A percentile compares a stretch with the other conserved stretches of the same genome.
These are phyloP conservation scores for Angomonas deanei DNA, from an alignment of 208 protist genomes.

Conservation along the genomic window DNA sequence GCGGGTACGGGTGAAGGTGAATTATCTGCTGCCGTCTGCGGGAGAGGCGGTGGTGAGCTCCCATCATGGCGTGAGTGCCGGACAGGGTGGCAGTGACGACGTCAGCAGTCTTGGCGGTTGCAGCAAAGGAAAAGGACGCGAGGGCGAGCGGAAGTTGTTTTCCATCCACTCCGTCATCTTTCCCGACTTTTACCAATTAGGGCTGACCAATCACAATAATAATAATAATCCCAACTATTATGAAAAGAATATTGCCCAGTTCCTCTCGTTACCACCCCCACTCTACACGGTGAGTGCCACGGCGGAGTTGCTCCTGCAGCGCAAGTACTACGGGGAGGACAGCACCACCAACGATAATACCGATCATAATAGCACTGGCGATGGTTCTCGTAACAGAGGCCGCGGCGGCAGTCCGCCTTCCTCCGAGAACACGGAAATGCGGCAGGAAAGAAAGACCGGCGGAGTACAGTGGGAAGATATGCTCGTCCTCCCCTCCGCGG, in stretches of 20 bases:
- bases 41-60: neutral
- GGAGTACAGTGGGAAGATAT: conserved; percentile 19
- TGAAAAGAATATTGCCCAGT: neutral
- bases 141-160: neutral
- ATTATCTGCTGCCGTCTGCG: neutral
- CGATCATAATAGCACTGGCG: no score
- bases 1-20: neutral
- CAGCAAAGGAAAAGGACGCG: neutral
- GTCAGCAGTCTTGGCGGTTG: neutral
- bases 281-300: conserved; percentile 18
- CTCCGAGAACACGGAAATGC: no score
- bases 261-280: conserved; percentile 8
- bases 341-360: neutral
- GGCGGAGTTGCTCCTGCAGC: conserved; percentile 16
- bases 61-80: neutral
- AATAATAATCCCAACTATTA: conserved; percentile 12
- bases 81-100: no score
- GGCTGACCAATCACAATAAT: conserved; percentile 1
- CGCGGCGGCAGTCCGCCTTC: neutral
- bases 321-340: conserved; percentile 7
- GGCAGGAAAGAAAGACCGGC: no score
- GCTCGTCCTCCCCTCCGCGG: conserved; percentile 21
- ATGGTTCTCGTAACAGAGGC: no score
- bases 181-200: neutral
- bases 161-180: neutral